Percentiles rank a stretch among this genome's conserved stretches.
Evolutionary conservation across 176 grass and related monocot genomes (phyloP).

Genomic region (Dendrocalamus sinicus): DNA sequence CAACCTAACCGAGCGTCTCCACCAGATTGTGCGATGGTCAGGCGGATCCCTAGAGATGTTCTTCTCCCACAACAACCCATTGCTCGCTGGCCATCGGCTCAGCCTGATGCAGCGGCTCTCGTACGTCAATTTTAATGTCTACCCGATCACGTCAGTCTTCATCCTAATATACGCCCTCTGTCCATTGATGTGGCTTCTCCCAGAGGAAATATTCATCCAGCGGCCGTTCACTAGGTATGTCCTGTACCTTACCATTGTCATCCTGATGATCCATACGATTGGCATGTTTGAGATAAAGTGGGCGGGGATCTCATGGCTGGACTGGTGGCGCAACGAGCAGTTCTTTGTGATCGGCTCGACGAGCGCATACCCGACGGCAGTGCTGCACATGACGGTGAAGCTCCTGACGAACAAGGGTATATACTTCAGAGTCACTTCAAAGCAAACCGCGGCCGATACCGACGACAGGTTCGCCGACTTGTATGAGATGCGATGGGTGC

Average conservation of each 20-base stretch:
- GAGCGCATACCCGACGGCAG: constrained; percentile 27
- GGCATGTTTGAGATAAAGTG: constrained; percentile 33
- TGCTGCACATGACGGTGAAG: constrained; percentile 43
- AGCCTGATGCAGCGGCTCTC: constrained; percentile 14
- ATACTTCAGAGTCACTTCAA: constrained; percentile 38
- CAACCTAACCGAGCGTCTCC: constrained; percentile 37
- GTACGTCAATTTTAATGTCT: constrained; percentile 29
- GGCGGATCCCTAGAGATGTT: constrained; percentile 42
- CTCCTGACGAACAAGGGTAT: constrained; percentile 34
- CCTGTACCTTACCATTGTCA: neutral
- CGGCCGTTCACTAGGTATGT: constrained; percentile 24
- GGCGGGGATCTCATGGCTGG: constrained; percentile 33
- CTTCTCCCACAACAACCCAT: constrained; percentile 20
- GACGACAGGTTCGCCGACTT: neutral
- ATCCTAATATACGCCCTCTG: neutral
- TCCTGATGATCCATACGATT: constrained; percentile 35
- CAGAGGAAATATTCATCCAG: constrained; percentile 11
- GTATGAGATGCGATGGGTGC: neutral
- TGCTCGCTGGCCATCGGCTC: neutral
- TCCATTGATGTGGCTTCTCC: constrained; percentile 40
- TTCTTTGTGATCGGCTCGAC: constrained; percentile 40
- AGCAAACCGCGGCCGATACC: neutral
- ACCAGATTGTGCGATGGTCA: constrained; percentile 40
- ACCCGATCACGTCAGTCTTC: constrained; percentile 37
- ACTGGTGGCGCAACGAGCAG: constrained; percentile 44